phyloP scores from a whole-genome alignment of 257 asterid genomes.

The Capsicum chinense region DNA sequence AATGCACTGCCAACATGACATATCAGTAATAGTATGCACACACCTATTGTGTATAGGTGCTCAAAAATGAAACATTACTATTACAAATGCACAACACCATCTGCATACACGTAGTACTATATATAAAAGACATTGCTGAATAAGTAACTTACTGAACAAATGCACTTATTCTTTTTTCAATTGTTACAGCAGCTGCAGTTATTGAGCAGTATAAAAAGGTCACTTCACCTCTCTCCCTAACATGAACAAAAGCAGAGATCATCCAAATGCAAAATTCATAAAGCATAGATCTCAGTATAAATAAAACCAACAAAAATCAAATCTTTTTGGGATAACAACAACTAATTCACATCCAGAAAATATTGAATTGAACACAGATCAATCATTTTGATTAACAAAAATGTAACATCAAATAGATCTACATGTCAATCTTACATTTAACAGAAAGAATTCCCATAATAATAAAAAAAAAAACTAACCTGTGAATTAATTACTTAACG shows the following conservation, averaged over 20 bases:
- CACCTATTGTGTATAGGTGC: background rate
- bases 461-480: background rate
- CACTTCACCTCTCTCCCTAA: background rate
- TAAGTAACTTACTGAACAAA: background rate
- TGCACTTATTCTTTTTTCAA: background rate
- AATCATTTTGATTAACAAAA: background rate
- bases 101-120: too few species aligned
- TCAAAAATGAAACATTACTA: too few species aligned
- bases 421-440: background rate
- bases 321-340: conserved; percentile 2
- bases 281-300: background rate
- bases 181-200: background rate
- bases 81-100: too few species aligned
- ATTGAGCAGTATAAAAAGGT: background rate
- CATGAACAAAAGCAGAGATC: background rate
- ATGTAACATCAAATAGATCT: conserved; percentile 7
- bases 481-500: background rate
- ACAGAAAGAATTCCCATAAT: background rate
- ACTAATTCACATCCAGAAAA: background rate
- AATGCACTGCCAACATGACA: background rate
- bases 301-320: background rate
- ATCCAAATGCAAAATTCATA: background rate
- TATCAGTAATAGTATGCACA: conserved; percentile 6
- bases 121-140: background rate
- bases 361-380: conserved; percentile 1